Evolutionary conservation across 495 filamentous ascomycete species (phyloP).

Genomic region (Penicillium simplicissimum): DNA sequence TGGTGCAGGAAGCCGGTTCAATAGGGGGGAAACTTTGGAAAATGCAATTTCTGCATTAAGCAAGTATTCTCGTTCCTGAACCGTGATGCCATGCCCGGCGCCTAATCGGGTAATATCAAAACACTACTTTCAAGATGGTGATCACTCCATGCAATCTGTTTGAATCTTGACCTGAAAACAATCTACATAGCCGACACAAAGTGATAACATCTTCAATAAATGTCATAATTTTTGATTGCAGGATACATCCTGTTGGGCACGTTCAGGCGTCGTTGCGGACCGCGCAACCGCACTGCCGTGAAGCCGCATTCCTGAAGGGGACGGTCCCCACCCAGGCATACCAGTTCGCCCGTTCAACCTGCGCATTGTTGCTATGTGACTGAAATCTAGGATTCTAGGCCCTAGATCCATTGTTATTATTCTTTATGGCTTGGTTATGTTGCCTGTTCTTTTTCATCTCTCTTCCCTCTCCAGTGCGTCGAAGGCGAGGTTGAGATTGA

Average conservation of each 20-base stretch:
- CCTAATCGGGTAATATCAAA: slow-evolving; percentile 5
- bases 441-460: neutral
- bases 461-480: slow-evolving; percentile 5
- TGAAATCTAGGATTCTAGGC: slow-evolving; percentile 5
- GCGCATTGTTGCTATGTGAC: neutral
- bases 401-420: neutral
- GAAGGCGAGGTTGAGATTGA: slow-evolving; percentile 8
- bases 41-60: no score
- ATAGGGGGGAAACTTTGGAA: no score
- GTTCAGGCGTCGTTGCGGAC: slow-evolving; percentile 9
- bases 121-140: neutral
- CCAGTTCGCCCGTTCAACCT: slow-evolving; percentile 9
- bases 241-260: neutral
- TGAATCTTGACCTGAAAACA: neutral
- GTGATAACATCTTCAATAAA: neutral
- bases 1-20: no score
- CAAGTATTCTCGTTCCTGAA: no score
- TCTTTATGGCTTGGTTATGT: neutral
- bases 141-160: neutral
- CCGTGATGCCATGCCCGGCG: neutral
- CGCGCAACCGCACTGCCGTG: neutral
- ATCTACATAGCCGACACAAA: no score
- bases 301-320: slow-evolving; percentile 14
- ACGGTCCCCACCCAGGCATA: slow-evolving; percentile 8
- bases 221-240: neutral